Base-by-base conservation (phyloP, 768 basidiomycete genomes). In the Auricularia auricula-judae region DNA sequence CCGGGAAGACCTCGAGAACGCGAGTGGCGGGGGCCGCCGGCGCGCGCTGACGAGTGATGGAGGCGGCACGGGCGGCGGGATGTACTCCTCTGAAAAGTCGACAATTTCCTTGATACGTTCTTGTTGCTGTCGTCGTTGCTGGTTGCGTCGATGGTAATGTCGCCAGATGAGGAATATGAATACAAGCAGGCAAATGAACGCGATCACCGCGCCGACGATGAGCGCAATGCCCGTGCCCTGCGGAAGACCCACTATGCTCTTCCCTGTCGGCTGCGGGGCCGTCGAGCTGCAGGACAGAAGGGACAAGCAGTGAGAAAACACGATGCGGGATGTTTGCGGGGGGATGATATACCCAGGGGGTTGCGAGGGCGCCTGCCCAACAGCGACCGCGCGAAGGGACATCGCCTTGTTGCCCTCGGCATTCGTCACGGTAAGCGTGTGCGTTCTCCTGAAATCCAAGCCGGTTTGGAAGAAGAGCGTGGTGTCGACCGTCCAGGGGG, bases 401-500 rank as follows among this genome's bases (percentile, higher is more conserved):
- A 91, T 39, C 23, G 23, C 14, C 11, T 21, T 78, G 1, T 76
- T 71, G 47, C 82, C 81, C 65, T 83, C 82, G 43, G 77, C 76
- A 71, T 92, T 91, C 35, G 73, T 74, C 44, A 92, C 74, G 12
- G 77, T 71, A 29, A 92, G 70, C 3, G 75, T 70, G 70, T 92
- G 88, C 14, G 68, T 63, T 5, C 67, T 36, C 62, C 73, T 74
- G 14, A 81, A 76, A 67, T 89, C 77, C 56, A 92, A 79, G 18
- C 82, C 84, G 21, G 83, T 83, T 44, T 82, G 79, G 68, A 81
- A 86, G 71, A 85, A 91, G 11, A 92, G 77, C 11, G 84, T 77
- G 58, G 78, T 63, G 14, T 39, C 18, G 29, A 61, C 56, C 21
- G 62, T 39, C 67, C 64, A 65, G 36, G 66, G 62, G 16, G 66